Conservation (phyloP, 495 filamentous ascomycete genomes). For the Chaetomium tenue region DNA sequence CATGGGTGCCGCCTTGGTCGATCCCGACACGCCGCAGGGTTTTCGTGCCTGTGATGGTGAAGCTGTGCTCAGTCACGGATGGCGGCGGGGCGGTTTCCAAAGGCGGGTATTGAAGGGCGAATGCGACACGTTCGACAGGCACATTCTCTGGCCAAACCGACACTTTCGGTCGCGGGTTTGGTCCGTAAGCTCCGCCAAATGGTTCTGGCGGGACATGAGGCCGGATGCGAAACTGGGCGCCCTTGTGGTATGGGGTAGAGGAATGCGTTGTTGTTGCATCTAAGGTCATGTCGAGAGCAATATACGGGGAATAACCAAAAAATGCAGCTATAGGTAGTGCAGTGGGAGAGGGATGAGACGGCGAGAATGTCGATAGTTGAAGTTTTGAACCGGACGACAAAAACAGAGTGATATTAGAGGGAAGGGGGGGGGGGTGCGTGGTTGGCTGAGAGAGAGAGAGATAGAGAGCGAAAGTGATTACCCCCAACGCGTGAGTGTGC, state of each 20-base stretch:
- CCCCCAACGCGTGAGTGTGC: too few relatives aligned
- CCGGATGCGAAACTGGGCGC: neutral
- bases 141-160: neutral
- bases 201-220: neutral
- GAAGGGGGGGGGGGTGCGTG: too few relatives aligned
- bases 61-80: neutral
- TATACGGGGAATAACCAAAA: too few relatives aligned
- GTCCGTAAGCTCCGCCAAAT: neutral
- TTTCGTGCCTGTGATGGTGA: conserved; percentile 8
- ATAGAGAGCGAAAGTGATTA: too few relatives aligned
- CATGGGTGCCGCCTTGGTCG: conserved; percentile 1
- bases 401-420: too few relatives aligned
- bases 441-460: too few relatives aligned
- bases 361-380: too few relatives aligned
- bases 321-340: too few relatives aligned
- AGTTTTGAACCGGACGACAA: too few relatives aligned
- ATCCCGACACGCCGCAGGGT: neutral
- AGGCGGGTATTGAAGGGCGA: neutral
- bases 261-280: neutral
- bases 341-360: too few relatives aligned
- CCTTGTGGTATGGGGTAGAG: neutral
- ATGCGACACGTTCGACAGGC: neutral
- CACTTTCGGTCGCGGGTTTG: neutral
- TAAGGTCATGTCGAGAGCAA: too few relatives aligned
- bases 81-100: neutral